Percentiles rank a stretch among this genome's conserved stretches.
These are phyloP conservation scores for Xylariaceae sp. DNA, from an alignment of 2,329 filamentous ascomycete species.

Conservation along the genomic window DNA sequence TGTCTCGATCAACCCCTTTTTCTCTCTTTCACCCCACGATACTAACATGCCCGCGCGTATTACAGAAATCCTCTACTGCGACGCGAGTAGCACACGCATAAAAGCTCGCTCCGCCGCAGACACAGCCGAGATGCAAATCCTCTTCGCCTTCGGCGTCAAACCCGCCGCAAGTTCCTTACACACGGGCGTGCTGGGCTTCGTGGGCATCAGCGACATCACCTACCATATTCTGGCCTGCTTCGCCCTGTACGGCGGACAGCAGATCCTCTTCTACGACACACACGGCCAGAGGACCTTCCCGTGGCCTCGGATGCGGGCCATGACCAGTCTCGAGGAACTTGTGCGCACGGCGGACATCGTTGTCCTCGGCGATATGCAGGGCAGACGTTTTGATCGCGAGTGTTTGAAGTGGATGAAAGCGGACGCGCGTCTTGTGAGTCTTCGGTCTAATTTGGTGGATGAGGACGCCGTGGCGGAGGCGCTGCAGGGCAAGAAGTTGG, in stretches of 20 bases:
- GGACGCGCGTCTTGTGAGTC: constrained; percentile 58
- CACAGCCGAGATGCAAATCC: constrained; percentile 61
- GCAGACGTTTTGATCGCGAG: constrained; percentile 38
- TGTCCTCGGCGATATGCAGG: constrained; percentile 55
- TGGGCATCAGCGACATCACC: constrained; percentile 65
- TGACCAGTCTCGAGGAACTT: constrained; percentile 47
- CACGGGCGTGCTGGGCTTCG: constrained; percentile 53
- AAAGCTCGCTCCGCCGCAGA: constrained; percentile 61
- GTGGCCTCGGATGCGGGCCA: constrained; percentile 43
- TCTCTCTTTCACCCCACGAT: background rate
- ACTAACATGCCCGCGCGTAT: background rate
- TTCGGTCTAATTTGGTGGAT: constrained; percentile 61
- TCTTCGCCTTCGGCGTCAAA: constrained; percentile 62
- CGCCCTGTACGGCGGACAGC: constrained; percentile 58
- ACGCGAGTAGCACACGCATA: constrained; percentile 37
- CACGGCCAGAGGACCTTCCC: constrained; percentile 41
- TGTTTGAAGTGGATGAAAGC: constrained; percentile 47
- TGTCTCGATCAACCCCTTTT: background rate
- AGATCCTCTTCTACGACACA: constrained; percentile 56
- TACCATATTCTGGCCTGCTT: constrained; percentile 57
- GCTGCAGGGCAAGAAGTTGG: constrained; percentile 46
- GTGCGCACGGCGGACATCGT: constrained; percentile 53
- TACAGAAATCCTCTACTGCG: constrained; percentile 63
- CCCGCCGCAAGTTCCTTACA: constrained; percentile 58
- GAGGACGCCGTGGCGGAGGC: constrained; percentile 58